Conservation (phyloP, 306 rosid species). For the Cucurbita argyrosperma region DNA sequence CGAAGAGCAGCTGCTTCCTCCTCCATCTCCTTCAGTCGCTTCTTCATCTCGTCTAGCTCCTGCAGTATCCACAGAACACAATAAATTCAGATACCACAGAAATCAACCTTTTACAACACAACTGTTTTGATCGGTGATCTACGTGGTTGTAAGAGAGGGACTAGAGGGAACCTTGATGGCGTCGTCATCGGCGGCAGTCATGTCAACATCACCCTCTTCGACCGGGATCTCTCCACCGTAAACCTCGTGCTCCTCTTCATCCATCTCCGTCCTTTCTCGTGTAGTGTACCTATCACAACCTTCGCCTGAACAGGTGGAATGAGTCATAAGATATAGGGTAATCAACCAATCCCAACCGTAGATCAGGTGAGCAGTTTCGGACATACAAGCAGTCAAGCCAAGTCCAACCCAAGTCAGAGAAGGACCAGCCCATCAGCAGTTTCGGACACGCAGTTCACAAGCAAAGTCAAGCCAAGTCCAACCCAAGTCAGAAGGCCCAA, state of each 20-base stretch:
- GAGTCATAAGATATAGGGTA: slow-evolving; percentile 2
- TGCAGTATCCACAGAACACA: neutral
- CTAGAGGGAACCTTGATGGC: slow-evolving; percentile 48
- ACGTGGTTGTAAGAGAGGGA: neutral
- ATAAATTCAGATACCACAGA: neutral
- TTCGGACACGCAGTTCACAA: no score
- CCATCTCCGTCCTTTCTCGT: slow-evolving; percentile 27
- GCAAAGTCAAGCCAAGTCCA: no score
- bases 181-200: slow-evolving; percentile 66
- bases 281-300: neutral
- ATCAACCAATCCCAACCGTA: neutral
- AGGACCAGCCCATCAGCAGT: no score
- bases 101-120: neutral
- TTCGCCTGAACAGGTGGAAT: neutral
- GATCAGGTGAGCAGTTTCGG: neutral
- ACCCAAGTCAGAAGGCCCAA: no score
- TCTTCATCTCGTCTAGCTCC: slow-evolving; percentile 95
- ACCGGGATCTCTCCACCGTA: slow-evolving; percentile 95
- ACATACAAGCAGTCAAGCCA: neutral
- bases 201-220: slow-evolving; percentile 57
- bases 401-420: neutral
- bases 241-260: slow-evolving; percentile 90
- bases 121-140: neutral
- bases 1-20: slow-evolving; percentile 96
- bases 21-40: slow-evolving; percentile 84